Evolutionary conservation across 78 protist genomes (phyloP), one percentile per base, ranked within the genome.

Genomic region (Dictyostelium purpureum): DNA sequence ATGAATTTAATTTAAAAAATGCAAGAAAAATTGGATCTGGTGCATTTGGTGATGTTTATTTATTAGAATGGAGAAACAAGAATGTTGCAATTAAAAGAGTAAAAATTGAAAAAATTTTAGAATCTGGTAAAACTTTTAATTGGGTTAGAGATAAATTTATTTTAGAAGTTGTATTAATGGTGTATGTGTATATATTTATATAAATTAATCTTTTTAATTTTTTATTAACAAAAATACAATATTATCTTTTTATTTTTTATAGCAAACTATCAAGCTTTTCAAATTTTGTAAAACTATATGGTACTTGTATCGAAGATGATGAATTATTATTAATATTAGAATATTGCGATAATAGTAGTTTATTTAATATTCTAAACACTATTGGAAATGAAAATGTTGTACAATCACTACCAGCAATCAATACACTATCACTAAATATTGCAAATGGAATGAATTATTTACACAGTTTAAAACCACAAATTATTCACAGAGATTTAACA

Each of bases 1-100:
- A 52, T 7, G 92, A 85, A 73, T 45, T 85, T 21, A 66, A 85
- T 61, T 73, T 85, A 59, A 56, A 38, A 35, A 28, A 59, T 33
- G 83, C 80, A 6, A 74, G 88, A 65, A 67, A 47, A 33, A 88
- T 88, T 47, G 94, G 94, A 40, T 54, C 85, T 6, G 94, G 94
- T 49, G 94, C 94, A 9, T 88, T 88, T 65, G 94, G 82, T 14
- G 94, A 88, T 76, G 94, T 88, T 7, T 88, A 63, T 71, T 57
- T 76, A 59, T 31, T 79, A 0, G 65, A 70, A 33, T 79, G 88
- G 88, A 54, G 81, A 57, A 43, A 74, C 16, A 67, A 59, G 57
- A 45, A 63, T 28, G 94, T 88, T 19, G 94, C 94, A 1, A 85
- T 88, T 24, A 88, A 88, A 65, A 74, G 45, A 63, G 94, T 88